Evolutionary conservation across 768 basidiomycete genomes (phyloP), one percentile per base, ranked within the genome.

Genomic region (Cystobasidium tubakii): DNA sequence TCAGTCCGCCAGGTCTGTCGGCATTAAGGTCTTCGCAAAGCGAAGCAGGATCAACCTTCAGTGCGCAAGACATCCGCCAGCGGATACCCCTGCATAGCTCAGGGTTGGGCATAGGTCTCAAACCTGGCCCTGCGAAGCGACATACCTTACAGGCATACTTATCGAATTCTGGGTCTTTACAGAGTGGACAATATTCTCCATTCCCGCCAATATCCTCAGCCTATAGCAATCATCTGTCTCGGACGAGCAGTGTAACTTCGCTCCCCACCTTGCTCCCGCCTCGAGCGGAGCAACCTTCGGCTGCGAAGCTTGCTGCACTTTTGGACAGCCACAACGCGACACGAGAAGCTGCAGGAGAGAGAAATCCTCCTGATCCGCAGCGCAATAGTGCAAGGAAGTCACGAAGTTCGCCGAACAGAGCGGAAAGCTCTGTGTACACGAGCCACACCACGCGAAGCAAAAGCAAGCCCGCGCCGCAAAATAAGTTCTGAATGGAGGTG

Each of bases 1-100:
- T 50, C 46, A 50, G 46, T 50, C 46, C 46, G 46, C 46, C 46
- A 17, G 21, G 46, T 50, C 46, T 50, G 46, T 50, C 46, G n/a
- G 46, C 46, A 50, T 50, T 19, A n/a, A 50, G 9, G 4, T 12
- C 46, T 21, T 50, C 46, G 4, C n/a, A 19, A n/a, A 50, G n/a
- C n/a, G 46, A 50, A 3, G 46, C 46, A 12, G 46, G 46, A 19
- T 50, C 46, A 9, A 19, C 15, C 21, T 50, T 17, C n/a, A 50
- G 46, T n/a, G 46, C 46, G 4, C 7, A 9, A 50, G 46, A 50
- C 21, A 50, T 50, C 21, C 46, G 46, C 4, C 12, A 50, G 46
- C 46, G n/a, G 4, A 19, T 50, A 50, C 46, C 46, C 4, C 21
- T 50, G n/a, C 46, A 50, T n/a, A 50, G 46, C 21, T 19, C 46